Percentiles rank a stretch among this genome's conserved stretches.
Conservation (phyloP, 306 rosid species). For the Sesbania bispinosa region DNA sequence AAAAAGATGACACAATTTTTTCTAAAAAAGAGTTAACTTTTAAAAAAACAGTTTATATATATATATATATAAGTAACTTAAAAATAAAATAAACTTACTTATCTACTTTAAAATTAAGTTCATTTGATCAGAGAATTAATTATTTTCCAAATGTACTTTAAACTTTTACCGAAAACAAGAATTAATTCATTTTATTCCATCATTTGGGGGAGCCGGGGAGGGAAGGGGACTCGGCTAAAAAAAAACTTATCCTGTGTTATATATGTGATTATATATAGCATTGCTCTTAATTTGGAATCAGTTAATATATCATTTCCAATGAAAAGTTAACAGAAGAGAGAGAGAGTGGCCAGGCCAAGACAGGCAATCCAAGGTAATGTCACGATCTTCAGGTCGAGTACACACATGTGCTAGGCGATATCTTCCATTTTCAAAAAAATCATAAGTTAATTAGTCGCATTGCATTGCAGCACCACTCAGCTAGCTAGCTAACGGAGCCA, state of each 20-base stretch:
- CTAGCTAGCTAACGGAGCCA: not conserved
- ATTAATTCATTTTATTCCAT: no score
- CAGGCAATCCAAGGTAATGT: slow-evolving; percentile 34
- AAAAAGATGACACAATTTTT: no score
- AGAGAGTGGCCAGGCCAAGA: not conserved
- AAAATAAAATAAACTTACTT: no score
- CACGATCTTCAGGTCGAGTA: slow-evolving; percentile 41
- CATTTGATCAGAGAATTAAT: no score
- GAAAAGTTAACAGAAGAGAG: not conserved
- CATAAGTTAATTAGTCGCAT: not conserved
- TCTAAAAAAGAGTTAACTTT: no score
- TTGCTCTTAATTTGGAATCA: not conserved
- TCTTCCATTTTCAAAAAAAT: not conserved
- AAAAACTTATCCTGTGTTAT: not conserved
- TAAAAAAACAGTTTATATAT: no score
- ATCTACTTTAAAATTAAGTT: no score
- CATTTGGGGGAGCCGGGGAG: no score
- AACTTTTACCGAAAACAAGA: no score
- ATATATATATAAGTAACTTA: no score
- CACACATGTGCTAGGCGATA: slow-evolving; percentile 21
- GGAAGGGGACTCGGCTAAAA: no score
- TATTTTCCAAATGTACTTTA: no score
- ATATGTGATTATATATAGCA: not conserved
- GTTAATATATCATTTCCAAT: not conserved
- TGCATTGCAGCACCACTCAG: not conserved